phyloP scores from a whole-genome alignment of 768 basidiomycete species.

The Aureoboletus auriporus region DNA sequence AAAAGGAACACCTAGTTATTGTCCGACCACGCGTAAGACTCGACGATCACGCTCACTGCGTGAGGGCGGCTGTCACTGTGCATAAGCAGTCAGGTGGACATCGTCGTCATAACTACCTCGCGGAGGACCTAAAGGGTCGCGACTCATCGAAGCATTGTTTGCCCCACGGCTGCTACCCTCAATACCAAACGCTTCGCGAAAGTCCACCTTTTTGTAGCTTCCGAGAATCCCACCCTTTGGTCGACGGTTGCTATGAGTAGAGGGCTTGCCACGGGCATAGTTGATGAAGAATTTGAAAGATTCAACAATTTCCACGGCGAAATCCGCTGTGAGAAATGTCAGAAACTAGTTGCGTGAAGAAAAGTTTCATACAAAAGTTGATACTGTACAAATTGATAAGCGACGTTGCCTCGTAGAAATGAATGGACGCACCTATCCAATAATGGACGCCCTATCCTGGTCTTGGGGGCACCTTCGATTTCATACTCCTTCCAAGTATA shows the following conservation, averaged over 20 bases:
- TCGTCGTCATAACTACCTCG: slow-evolving; percentile 38
- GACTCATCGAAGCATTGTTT: slow-evolving; percentile 3
- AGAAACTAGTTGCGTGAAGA: slow-evolving; percentile 1
- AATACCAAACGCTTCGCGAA: slow-evolving; percentile 39
- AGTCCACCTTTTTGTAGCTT: slow-evolving; percentile 25
- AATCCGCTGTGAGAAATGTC: slow-evolving; percentile 48
- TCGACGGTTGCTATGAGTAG: slow-evolving; percentile 17
- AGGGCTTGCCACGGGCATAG: slow-evolving; percentile 31
- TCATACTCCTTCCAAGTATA: slow-evolving; percentile 70
- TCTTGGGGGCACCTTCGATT: slow-evolving; percentile 39
- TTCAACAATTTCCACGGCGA: slow-evolving; percentile 43
- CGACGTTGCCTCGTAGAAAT: not conserved
- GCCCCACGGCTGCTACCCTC: slow-evolving; percentile 16
- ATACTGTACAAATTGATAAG: slow-evolving; percentile 31
- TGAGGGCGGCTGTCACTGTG: slow-evolving; percentile 3
- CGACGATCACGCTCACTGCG: slow-evolving; percentile 1
- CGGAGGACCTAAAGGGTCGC: slow-evolving; percentile 9
- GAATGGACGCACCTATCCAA: slow-evolving; percentile 48
- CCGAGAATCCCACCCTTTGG: too few relatives aligned
- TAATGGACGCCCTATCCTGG: slow-evolving; percentile 64
- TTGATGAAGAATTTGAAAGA: slow-evolving; percentile 62
- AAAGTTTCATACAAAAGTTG: slow-evolving; percentile 38
- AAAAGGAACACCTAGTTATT: too few relatives aligned
- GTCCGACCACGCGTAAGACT: not conserved
- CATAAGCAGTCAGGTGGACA: slow-evolving; percentile 38